These are phyloP conservation scores for Trichophyton benhamiae DNA, from an alignment of 2,329 filamentous ascomycete genomes.

Conservation along the genomic window DNA sequence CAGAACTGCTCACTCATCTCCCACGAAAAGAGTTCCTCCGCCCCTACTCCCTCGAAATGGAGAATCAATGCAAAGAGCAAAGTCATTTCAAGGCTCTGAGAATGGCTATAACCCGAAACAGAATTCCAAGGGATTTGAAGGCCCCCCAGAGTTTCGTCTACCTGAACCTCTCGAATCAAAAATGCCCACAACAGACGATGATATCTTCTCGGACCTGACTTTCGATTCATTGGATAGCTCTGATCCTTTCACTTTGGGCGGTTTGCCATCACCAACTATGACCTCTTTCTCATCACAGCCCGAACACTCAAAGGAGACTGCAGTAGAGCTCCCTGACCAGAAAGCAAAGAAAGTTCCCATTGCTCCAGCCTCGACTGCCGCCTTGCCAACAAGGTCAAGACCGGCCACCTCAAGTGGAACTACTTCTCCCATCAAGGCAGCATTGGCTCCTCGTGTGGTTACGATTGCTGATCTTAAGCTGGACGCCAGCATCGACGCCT, in stretches of 20 bases:
- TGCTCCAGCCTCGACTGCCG: slow-evolving; percentile 16
- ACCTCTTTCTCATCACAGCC: slow-evolving; percentile 43
- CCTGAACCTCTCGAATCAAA: slow-evolving; percentile 45
- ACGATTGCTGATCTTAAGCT: slow-evolving; percentile 39
- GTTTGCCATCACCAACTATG: slow-evolving; percentile 33
- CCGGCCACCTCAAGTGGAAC: slow-evolving; percentile 8
- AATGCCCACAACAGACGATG: slow-evolving; percentile 19
- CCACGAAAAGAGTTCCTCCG: slow-evolving; percentile 22
- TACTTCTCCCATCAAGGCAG: slow-evolving; percentile 24
- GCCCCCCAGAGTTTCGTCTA: slow-evolving; percentile 28
- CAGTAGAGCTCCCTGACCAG: slow-evolving; percentile 17
- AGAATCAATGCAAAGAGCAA: slow-evolving; percentile 32
- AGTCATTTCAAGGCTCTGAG: slow-evolving; percentile 36
- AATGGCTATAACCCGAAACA: slow-evolving; percentile 21
- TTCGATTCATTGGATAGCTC: slow-evolving; percentile 8
- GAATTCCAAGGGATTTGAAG: slow-evolving; percentile 43
- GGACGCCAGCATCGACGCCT: slow-evolving; percentile 47
- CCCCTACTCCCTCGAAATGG: slow-evolving; percentile 19
- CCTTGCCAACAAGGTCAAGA: slow-evolving; percentile 14
- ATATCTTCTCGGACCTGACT: slow-evolving; percentile 13
- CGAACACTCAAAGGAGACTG: slow-evolving; percentile 36
- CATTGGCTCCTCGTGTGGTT: slow-evolving; percentile 32
- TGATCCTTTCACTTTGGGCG: slow-evolving; percentile 19
- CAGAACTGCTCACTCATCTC: slow-evolving; percentile 29
- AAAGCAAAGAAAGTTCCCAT: slow-evolving; percentile 22